phyloP scores from a whole-genome alignment of 306 rosid species.

The Lathyrus aphaca region DNA sequence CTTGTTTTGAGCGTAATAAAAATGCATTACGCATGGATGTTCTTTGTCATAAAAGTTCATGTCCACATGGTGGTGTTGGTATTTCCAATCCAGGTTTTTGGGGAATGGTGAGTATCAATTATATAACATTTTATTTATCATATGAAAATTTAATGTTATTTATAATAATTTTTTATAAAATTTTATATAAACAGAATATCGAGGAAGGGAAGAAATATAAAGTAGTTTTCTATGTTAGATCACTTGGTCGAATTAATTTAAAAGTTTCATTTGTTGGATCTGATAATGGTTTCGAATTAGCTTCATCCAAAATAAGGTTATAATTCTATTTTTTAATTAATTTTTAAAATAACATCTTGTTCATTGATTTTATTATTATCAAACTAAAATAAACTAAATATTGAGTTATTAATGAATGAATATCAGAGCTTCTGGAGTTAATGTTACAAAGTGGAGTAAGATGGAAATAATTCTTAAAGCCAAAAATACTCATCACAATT shows the following conservation, averaged over 20 bases:
- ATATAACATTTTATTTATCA: not conserved
- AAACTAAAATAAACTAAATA: not conserved
- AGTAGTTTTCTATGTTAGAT: conserved; percentile 53
- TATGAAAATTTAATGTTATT: not conserved
- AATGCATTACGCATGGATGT: conserved; percentile 65
- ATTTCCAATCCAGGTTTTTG: conserved; percentile 81
- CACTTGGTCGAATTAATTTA: conserved; percentile 52
- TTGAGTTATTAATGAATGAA: not conserved
- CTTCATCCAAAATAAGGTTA: conserved; percentile 55
- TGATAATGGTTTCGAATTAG: conserved; percentile 38
- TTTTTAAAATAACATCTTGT: not conserved
- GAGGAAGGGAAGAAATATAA: conserved; percentile 62
- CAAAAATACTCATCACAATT: conserved; percentile 21
- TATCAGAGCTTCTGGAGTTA: not conserved
- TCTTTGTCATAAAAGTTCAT: conserved; percentile 55
- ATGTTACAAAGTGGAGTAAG: conserved; percentile 32
- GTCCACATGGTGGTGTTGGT: conserved; percentile 74
- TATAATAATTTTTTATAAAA: not conserved
- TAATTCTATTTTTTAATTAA: not conserved
- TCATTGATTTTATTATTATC: not conserved
- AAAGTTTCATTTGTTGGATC: conserved; percentile 54
- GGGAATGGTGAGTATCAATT: conserved; percentile 66
- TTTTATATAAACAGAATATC: conserved; percentile 53
- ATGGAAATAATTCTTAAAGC: conserved; percentile 29
- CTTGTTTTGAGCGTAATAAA: conserved; percentile 68